Evolutionary conservation across 306 rosid genomes (phyloP), one percentile per base, ranked within the genome.

Genomic region (Hippophae gyantsensis): DNA sequence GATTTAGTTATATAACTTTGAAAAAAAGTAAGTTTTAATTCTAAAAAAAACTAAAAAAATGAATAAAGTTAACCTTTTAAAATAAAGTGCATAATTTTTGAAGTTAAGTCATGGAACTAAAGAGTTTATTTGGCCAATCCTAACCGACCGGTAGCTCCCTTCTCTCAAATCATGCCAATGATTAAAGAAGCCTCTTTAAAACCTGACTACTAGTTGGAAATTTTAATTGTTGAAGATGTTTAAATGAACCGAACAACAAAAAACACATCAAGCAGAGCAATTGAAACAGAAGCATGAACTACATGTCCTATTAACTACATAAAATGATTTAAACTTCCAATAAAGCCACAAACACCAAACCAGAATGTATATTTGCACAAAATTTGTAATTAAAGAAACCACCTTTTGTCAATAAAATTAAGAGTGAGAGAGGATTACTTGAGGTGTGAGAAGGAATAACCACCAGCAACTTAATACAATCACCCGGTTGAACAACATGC

Each of bases 401-500:
- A 66, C 38, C 13, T 54, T 54, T 23, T 64, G 45, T 50, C 50
- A 57, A 7, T 43, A 6, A 41, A 70, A n/a, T 7, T 52, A 50
- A 42, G 58, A 13, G 63, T 45, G 56, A 27, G 43, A 10, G 56
- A 52, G 48, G 61, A 61, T 60, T 80, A 92, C 99, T 72, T 69
- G 90, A 70, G 50, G 84, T 72, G 56, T 69, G 66, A 69, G 79
- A 68, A 13, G 96, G 96, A 73, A 80, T 78, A 62, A 92, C 61
- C 8, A 84, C 89, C 72, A 92, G 74, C 42, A 92, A 79, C 86
- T 86, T 92, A 63, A 92, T 77, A 79, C 66, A 82, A 83, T 92
- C 99, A 13, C 93, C 99, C 18, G 95, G 96, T 66, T 83, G 96
- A 72, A 81, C 96, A 68, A 92, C 86, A 80, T 88, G 99, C 75